Conservation (phyloP, 495 filamentous ascomycete species). For the Penicillium desertorum region DNA sequence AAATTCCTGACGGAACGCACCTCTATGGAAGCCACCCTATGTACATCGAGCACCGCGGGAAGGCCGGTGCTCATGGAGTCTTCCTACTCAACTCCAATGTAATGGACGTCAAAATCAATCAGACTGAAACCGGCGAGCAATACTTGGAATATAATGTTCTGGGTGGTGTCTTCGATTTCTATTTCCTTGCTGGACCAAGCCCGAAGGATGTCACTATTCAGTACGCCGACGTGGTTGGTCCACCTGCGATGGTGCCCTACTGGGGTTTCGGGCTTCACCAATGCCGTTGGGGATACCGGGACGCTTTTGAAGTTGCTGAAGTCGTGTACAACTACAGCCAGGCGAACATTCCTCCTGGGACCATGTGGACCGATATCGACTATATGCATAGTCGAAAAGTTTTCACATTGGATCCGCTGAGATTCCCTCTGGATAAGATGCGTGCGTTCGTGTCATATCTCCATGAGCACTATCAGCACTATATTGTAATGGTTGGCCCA, state of each 20-base stretch:
- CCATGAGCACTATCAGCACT: slow-evolving; percentile 72
- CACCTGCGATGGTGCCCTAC: slow-evolving; percentile 78
- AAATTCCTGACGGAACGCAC: slow-evolving; percentile 63
- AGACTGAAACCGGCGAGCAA: slow-evolving; percentile 57
- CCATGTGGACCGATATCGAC: slow-evolving; percentile 87
- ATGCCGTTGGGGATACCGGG: slow-evolving; percentile 77
- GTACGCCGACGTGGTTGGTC: slow-evolving; percentile 68
- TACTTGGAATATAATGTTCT: slow-evolving; percentile 83
- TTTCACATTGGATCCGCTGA: slow-evolving; percentile 74
- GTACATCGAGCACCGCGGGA: slow-evolving; percentile 74
- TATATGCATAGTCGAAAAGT: slow-evolving; percentile 69
- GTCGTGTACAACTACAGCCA: slow-evolving; percentile 75
- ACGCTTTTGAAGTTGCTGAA: slow-evolving; percentile 75
- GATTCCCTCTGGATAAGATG: slow-evolving; percentile 67
- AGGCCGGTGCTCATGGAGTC: slow-evolving; percentile 71
- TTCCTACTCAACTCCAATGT: slow-evolving; percentile 82
- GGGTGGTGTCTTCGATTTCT: slow-evolving; percentile 82
- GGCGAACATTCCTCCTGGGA: slow-evolving; percentile 77
- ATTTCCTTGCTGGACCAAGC: slow-evolving; percentile 73
- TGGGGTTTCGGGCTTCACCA: slow-evolving; percentile 85
- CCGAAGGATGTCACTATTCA: slow-evolving; percentile 71
- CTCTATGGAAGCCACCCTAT: slow-evolving; percentile 82
- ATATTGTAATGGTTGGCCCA: slow-evolving; percentile 86
- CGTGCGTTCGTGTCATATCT: slow-evolving; percentile 69
- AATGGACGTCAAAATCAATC: slow-evolving; percentile 83